Conservation (phyloP, 2,329 filamentous ascomycete genomes). For the Pestalotiopsis fici region DNA sequence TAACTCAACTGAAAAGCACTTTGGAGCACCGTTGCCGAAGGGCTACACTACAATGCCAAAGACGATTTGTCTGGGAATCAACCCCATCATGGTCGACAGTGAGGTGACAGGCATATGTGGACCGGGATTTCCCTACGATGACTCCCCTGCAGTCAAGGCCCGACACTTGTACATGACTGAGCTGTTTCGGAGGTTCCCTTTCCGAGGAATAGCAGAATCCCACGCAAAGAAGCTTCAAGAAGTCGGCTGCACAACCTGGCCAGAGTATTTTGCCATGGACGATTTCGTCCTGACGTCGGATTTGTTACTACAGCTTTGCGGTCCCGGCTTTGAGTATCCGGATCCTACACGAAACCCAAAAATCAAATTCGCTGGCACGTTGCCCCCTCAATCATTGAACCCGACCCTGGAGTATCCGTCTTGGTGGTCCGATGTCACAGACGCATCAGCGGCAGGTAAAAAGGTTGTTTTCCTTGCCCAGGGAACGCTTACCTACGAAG, state of each 20-base stretch:
- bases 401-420: slow-evolving; percentile 32
- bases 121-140: slow-evolving; percentile 37
- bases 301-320: slow-evolving; percentile 33
- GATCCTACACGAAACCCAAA: slow-evolving; percentile 33
- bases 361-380: slow-evolving; percentile 43
- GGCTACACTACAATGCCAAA: slow-evolving; percentile 35
- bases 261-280: slow-evolving; percentile 21
- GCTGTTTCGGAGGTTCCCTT: slow-evolving; percentile 12
- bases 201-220: slow-evolving; percentile 7
- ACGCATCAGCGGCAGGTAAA: slow-evolving; percentile 28
- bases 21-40: slow-evolving; percentile 33
- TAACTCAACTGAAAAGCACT: not conserved
- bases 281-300: slow-evolving; percentile 30
- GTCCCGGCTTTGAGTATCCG: slow-evolving; percentile 33
- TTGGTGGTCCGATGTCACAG: slow-evolving; percentile 46
- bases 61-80: slow-evolving; percentile 39
- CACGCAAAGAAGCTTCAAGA: not conserved
- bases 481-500: slow-evolving; percentile 42
- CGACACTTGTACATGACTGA: slow-evolving; percentile 30
- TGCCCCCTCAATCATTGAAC: slow-evolving; percentile 31
- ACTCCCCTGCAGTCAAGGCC: slow-evolving; percentile 32
- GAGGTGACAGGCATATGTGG: slow-evolving; percentile 39
- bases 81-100: slow-evolving; percentile 36
- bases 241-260: slow-evolving; percentile 3
- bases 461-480: slow-evolving; percentile 47